Conservation (phyloP, 768 basidiomycete genomes). For the Boletus rufocinnamomeus region DNA sequence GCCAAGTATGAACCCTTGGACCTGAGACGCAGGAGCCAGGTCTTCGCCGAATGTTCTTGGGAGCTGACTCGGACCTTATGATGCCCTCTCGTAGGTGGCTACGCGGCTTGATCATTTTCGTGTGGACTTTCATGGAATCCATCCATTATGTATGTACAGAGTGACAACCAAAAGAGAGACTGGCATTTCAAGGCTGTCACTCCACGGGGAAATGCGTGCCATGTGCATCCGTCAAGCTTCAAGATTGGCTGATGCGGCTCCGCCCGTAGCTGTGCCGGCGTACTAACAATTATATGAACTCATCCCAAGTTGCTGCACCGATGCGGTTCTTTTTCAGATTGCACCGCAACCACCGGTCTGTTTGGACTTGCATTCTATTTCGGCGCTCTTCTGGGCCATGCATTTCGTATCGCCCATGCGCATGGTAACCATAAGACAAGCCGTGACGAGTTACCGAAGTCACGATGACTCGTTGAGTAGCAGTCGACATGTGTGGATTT, state of each 20-base stretch:
- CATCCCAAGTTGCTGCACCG: background rate
- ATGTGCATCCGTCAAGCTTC: background rate
- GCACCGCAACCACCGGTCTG: background rate
- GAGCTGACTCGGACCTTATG: background rate
- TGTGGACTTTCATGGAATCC: background rate
- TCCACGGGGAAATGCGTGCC: background rate
- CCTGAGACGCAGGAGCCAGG: too few relatives aligned
- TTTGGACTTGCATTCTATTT: background rate
- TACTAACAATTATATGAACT: background rate
- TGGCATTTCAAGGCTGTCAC: too few relatives aligned
- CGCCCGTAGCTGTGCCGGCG: background rate
- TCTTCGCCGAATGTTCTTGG: background rate
- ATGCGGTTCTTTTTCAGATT: background rate
- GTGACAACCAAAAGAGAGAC: background rate
- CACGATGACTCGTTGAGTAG: background rate
- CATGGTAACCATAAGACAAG: background rate
- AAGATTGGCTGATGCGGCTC: background rate
- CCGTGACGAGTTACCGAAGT: background rate
- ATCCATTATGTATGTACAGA: too few relatives aligned
- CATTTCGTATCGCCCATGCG: background rate
- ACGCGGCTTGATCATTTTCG: background rate
- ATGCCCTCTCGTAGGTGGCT: background rate
- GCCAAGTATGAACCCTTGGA: too few relatives aligned
- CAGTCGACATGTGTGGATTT: background rate
- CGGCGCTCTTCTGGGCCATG: too few relatives aligned